A percentile compares a stretch with the other conserved stretches of the same genome.
Evolutionary conservation across 2,329 filamentous ascomycete genomes (phyloP).

Genomic region (Stagonosporopsis tanaceti): DNA sequence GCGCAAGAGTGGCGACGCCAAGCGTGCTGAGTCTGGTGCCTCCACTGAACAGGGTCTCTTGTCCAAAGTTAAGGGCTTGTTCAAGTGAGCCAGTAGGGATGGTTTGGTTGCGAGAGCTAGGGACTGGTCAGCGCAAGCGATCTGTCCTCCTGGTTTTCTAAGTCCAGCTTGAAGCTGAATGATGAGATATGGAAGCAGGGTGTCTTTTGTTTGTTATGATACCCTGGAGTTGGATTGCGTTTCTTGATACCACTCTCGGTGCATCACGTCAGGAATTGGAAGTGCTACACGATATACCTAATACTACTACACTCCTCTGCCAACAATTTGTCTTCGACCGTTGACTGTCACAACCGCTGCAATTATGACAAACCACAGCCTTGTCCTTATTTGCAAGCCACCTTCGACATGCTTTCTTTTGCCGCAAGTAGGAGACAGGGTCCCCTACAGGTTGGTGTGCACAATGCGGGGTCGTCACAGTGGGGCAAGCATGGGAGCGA

Average conservation of each 20-base stretch:
- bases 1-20: slow-evolving; percentile 47
- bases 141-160: neutral
- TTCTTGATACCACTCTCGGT: slow-evolving; percentile 19
- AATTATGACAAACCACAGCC: neutral
- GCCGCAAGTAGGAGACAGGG: neutral
- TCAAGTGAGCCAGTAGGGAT: slow-evolving; percentile 44
- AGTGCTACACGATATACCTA: neutral
- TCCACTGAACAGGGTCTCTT: slow-evolving; percentile 50
- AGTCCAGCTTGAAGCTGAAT: neutral
- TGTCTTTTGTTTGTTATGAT: slow-evolving; percentile 18
- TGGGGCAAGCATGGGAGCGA: slow-evolving; percentile 6
- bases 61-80: slow-evolving; percentile 63
- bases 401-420: neutral
- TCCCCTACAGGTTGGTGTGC: neutral
- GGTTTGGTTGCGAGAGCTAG: too few relatives aligned
- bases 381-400: neutral
- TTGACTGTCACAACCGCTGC: too few relatives aligned
- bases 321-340: neutral
- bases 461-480: slow-evolving; percentile 5
- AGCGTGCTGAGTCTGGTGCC: slow-evolving; percentile 36
- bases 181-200: slow-evolving; percentile 7
- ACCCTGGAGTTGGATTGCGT: slow-evolving; percentile 19
- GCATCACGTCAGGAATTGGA: neutral
- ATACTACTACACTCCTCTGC: neutral
- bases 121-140: neutral